phyloP scores from a whole-genome alignment of 345 rosid genomes.

The Balakata baccata region DNA sequence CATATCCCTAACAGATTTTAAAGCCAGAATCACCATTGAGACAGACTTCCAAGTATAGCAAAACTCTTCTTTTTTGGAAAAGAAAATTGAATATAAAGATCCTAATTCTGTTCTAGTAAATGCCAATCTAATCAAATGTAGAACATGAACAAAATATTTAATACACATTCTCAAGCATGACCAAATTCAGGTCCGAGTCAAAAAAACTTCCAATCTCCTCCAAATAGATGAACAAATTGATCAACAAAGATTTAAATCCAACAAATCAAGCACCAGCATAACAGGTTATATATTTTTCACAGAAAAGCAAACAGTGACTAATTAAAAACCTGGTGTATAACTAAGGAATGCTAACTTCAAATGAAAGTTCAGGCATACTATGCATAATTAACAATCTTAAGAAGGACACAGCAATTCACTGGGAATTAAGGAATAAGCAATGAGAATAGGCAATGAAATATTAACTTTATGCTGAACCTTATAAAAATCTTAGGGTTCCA shows the following conservation, averaged over 20 bases:
- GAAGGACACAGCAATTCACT: not conserved
- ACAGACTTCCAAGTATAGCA: constrained; percentile 12
- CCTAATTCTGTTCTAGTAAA: not conserved
- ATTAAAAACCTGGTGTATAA: not conserved
- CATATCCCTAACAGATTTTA: constrained; percentile 47
- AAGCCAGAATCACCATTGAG: constrained; percentile 11
- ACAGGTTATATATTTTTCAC: not conserved
- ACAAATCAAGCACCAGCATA: no score
- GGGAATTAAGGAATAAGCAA: not conserved
- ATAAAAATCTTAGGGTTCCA: not conserved
- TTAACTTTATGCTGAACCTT: not conserved
- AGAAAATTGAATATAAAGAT: not conserved
- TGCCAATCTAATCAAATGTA: no score
- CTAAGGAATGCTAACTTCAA: not conserved
- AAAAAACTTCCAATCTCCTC: no score
- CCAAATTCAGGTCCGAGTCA: no score
- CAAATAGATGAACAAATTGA: no score
- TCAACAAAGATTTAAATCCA: no score
- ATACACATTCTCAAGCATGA: no score
- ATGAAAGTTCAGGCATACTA: not conserved
- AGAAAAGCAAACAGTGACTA: not conserved
- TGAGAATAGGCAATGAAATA: not conserved
- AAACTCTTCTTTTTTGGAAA: not conserved
- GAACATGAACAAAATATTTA: no score
- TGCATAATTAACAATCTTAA: not conserved